These are phyloP conservation scores for Posidonia oceanica DNA, from an alignment of 116 monocot species.

Conservation along the genomic window DNA sequence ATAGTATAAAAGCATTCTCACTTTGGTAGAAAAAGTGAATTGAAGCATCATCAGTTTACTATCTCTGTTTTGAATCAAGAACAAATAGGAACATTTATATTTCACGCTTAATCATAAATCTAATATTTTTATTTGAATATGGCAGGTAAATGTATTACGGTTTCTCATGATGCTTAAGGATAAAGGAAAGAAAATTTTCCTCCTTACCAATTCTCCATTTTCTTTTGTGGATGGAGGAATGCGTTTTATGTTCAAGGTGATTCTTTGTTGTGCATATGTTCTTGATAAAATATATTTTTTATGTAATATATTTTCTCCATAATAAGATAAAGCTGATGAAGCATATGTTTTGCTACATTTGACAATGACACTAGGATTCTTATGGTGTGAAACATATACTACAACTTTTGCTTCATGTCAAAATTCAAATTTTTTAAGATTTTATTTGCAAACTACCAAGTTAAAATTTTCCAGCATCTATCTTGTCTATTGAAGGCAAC, in stretches of 20 bases:
- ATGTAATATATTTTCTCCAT: too few relatives aligned
- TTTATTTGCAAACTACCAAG: too few relatives aligned
- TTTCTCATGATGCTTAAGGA: constrained; percentile 76
- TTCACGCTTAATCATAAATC: neutral
- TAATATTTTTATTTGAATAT: constrained; percentile 5
- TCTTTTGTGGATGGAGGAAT: constrained; percentile 97
- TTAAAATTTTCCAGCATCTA: too few relatives aligned
- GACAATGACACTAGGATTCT: neutral
- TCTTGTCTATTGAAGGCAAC: too few relatives aligned
- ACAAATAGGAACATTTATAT: neutral
- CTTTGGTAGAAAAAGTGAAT: neutral
- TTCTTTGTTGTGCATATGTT: neutral
- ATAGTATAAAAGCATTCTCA: neutral
- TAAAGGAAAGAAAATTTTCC: constrained; percentile 89
- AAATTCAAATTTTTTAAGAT: too few relatives aligned
- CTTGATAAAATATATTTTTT: neutral
- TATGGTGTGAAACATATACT: too few relatives aligned
- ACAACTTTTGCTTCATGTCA: too few relatives aligned
- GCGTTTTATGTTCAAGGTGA: constrained; percentile 77
- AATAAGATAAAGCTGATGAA: neutral
- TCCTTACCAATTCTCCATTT: constrained; percentile 95
- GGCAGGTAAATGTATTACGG: constrained; percentile 42
- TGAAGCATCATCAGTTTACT: neutral
- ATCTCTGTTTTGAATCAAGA: neutral
- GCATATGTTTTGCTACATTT: neutral